Conservation (phyloP, 2,329 filamentous ascomycete genomes). For the Paraphoma sp. region DNA sequence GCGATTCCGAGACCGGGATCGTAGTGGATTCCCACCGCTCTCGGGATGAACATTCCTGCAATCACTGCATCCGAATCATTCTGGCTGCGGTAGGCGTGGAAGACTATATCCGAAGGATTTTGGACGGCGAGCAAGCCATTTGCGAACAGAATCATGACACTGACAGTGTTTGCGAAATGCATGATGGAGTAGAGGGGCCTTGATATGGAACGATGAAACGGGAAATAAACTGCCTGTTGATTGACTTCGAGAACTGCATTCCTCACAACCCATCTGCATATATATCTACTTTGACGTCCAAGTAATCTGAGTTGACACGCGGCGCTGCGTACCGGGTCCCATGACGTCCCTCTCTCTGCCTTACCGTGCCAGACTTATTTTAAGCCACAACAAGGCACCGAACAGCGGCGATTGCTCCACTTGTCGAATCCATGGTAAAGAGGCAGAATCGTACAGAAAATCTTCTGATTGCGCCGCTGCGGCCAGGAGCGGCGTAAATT, state of each 20-base stretch:
- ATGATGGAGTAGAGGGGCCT: constrained; percentile 4
- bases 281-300: constrained; percentile 1
- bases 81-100: background rate
- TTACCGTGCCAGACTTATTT: background rate
- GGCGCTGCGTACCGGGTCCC: constrained; percentile 2
- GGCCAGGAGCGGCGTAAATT: background rate
- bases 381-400: constrained; percentile 3
- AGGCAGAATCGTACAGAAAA: constrained; percentile 1
- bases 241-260: background rate
- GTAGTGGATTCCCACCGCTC: background rate
- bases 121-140: constrained; percentile 8
- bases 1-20: constrained; percentile 1
- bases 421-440: background rate
- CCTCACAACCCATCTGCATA: background rate
- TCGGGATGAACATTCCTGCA: background rate
- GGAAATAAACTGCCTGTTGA: background rate
- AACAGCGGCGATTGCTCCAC: background rate
- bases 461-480: background rate
- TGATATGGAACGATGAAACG: constrained; percentile 3
- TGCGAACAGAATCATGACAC: constrained; percentile 3
- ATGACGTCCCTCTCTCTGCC: background rate
- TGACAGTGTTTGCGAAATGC: constrained; percentile 5
- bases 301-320: background rate
- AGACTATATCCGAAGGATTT: background rate
- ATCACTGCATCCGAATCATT: background rate